Evolutionary conservation across 805 yeast species (phyloP).

Genomic region (Wickerhamiella sergipiensis): DNA sequence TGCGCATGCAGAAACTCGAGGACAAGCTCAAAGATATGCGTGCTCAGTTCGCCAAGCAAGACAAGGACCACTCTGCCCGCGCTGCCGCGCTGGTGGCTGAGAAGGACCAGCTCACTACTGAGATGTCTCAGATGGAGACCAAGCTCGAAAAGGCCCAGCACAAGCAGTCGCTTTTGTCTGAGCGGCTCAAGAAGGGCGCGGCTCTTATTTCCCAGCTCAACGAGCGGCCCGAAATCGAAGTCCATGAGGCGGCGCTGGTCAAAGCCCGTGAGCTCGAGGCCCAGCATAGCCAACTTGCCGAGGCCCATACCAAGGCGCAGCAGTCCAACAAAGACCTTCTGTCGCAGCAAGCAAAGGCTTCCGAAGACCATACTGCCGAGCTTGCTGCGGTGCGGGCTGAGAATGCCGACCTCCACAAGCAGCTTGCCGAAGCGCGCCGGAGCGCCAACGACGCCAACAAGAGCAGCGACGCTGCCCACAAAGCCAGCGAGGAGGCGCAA

Average conservation of each 20-base stretch:
- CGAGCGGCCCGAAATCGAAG: constrained; percentile 11
- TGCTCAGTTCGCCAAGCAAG: constrained; percentile 4
- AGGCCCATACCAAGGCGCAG: background rate
- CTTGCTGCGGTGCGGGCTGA: constrained; percentile 7
- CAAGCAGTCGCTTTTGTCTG: background rate
- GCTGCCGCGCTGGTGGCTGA: background rate
- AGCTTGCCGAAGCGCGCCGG: constrained; percentile 9
- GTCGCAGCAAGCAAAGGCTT: background rate
- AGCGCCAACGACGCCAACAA: constrained; percentile 4
- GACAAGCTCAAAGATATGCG: constrained; percentile 21
- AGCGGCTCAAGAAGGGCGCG: background rate
- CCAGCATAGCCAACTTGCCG: background rate
- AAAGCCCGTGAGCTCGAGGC: background rate
- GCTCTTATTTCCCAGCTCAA: constrained; percentile 1
- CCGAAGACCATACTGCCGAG: constrained; percentile 6
- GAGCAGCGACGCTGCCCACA: background rate
- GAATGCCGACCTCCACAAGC: constrained; percentile 10
- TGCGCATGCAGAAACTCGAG: constrained; percentile 23
- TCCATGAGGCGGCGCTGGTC: background rate
- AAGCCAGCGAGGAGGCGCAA: background rate
- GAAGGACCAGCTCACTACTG: background rate
- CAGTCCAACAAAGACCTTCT: background rate
- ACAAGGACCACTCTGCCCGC: background rate
- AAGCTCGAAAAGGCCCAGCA: background rate
- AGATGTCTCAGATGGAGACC: background rate